Conservation (phyloP, 169 alveolate species). For the Hepatocystis sp. region DNA sequence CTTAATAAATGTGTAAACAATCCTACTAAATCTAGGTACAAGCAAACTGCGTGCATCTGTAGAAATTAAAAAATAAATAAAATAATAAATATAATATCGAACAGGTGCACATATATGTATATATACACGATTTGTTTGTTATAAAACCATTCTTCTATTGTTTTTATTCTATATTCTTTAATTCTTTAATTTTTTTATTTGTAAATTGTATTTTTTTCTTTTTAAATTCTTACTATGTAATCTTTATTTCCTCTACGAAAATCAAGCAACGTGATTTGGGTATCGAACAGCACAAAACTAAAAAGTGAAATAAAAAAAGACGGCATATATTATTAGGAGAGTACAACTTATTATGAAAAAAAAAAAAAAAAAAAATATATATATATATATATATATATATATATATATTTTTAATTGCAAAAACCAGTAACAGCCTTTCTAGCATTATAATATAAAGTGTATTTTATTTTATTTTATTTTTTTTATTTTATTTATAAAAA, state of each 20-base stretch:
- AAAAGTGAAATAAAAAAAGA: neutral
- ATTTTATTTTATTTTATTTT: neutral
- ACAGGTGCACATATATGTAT: neutral
- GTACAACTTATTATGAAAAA: too few relatives aligned
- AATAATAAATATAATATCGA: neutral
- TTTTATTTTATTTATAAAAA: neutral
- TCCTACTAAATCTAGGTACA: conserved; percentile 57
- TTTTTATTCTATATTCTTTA: neutral
- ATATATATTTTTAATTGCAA: neutral
- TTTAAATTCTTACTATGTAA: conserved; percentile 50
- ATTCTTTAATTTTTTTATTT: conserved; percentile 2
- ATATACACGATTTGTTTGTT: too few relatives aligned
- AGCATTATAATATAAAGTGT: neutral
- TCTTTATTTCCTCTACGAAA: conserved; percentile 72
- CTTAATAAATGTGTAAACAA: conserved; percentile 63
- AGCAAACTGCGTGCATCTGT: conserved; percentile 66
- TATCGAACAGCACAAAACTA: conserved; percentile 67
- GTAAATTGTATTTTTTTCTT: neutral
- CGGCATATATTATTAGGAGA: too few relatives aligned
- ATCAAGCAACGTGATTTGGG: conserved; percentile 67
- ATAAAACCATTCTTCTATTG: conserved; percentile 1
- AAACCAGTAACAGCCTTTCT: too few relatives aligned
- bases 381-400: neutral
- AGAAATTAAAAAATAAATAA: conserved; percentile 8
- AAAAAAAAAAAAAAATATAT: too few relatives aligned